Base-by-base conservation (phyloP, 352 stramenopile species). In the Globisporangium spiculum region DNA sequence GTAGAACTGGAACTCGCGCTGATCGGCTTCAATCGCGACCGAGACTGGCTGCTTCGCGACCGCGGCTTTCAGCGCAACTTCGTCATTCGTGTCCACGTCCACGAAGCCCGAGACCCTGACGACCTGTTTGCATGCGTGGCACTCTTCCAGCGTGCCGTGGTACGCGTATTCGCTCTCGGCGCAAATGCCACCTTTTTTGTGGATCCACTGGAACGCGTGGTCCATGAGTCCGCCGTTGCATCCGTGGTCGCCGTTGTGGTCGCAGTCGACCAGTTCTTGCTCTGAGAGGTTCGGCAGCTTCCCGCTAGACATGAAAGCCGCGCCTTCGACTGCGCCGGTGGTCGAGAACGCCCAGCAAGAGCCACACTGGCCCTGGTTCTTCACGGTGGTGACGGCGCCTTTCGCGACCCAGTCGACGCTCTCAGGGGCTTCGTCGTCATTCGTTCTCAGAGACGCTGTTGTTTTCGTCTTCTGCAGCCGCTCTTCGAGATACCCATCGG, bases 301-400 rank as follows among this genome's bases (percentile, higher is more conserved):
- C 2, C 81, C 92, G 18, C 76, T 82, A 9, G 70, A 62, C 38
- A 98, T 88, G 30, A 89, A 97, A 71, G 97, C 85, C 4, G 84
- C 92, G 10, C 90, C 91, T 78, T 99, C 95, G 2, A 98, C 72
- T 5, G 88, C 93, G 4, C 92, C 89, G 6, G 96, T 83, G 2
- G 92, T 93, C 12, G 94, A 97, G 77, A 99, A 99, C 4, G 96
- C 91, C 97, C 97, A 99, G 81, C 97, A 99, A n/a, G 91, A 97
- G 9, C 64, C 96, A 72, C 97, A 99, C 7, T 90, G 72, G 7
- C 94, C 97, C 75, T 99, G 98, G 76, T 99, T 94, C 65, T 98
- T 97, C 38, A 99, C 69, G 30, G 57, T 59, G 10, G 76, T 78
- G 10, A 90, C 72, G 46, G 76, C 86, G 16, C 30, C 53, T 4